Evolutionary conservation across 2,329 filamentous ascomycete species (phyloP).

Genomic region (Clarireedia monteithiana): DNA sequence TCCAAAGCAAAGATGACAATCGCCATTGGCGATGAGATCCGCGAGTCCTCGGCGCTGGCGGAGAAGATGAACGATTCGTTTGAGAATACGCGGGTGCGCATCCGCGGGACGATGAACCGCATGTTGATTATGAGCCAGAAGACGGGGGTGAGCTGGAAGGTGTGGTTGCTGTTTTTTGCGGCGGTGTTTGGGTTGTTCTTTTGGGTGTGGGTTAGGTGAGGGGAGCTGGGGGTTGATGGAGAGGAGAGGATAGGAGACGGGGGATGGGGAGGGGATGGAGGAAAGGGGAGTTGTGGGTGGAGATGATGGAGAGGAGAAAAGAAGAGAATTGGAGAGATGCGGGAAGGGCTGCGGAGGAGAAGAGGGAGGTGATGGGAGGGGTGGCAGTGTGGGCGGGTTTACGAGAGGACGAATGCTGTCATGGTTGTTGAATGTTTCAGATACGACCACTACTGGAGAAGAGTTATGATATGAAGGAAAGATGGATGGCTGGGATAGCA

Average conservation of each 20-base stretch:
- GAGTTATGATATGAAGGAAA: slow-evolving; percentile 1
- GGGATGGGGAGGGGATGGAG: neutral
- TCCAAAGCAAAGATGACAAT: slow-evolving; percentile 60
- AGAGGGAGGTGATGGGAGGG: neutral
- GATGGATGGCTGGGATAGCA: neutral
- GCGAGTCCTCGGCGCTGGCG: slow-evolving; percentile 77
- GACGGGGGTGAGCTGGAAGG: slow-evolving; percentile 92
- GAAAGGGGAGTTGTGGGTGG: neutral
- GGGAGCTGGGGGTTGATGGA: neutral
- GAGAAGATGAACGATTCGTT: slow-evolving; percentile 97
- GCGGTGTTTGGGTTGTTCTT: slow-evolving; percentile 76
- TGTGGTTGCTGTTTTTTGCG: slow-evolving; percentile 85
- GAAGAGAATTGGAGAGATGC: neutral
- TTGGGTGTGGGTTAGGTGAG: slow-evolving; percentile 85
- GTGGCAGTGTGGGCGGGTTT: neutral
- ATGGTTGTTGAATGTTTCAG: too few species aligned
- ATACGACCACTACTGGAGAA: too few species aligned
- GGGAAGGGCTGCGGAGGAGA: neutral
- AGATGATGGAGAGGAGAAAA: neutral
- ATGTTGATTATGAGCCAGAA: slow-evolving; percentile 95
- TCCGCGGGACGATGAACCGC: slow-evolving; percentile 90
- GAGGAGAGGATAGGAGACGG: neutral
- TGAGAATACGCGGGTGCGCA: slow-evolving; percentile 70
- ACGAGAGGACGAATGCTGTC: too few species aligned
- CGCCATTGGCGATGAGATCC: slow-evolving; percentile 92